A percentile compares a stretch with the other conserved stretches of the same genome.
These are phyloP conservation scores for Candida ortonii DNA, from an alignment of 805 yeast species.

Conservation along the genomic window DNA sequence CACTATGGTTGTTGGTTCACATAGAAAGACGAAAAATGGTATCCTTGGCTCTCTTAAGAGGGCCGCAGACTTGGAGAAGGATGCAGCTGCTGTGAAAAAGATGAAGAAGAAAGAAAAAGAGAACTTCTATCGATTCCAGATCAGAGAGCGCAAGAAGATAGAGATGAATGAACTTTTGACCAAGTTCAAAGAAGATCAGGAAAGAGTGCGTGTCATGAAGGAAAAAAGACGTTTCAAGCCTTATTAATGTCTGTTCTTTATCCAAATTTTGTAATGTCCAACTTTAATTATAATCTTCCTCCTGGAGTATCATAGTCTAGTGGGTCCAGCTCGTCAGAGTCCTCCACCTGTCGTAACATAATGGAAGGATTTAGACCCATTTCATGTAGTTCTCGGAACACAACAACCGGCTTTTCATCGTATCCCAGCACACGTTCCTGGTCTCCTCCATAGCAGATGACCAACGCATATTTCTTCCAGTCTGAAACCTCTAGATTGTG, in stretches of 20 bases:
- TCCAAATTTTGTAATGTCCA: background rate
- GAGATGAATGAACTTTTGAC: conserved; percentile 84
- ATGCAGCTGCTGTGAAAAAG: conserved; percentile 43
- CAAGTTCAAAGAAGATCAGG: conserved; percentile 90
- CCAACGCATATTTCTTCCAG: conserved; percentile 85
- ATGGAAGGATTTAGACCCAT: conserved; percentile 86
- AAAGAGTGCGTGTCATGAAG: conserved; percentile 71
- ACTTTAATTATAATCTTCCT: conserved; percentile 37
- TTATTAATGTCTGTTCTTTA: conserved; percentile 39
- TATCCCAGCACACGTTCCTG: conserved; percentile 78
- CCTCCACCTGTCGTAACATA: conserved; percentile 84
- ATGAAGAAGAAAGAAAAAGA: conserved; percentile 72
- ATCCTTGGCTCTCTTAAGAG: conserved; percentile 50
- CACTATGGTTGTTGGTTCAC: conserved; percentile 83
- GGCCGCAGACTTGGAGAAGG: conserved; percentile 27
- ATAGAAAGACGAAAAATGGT: conserved; percentile 76
- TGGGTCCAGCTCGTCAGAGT: conserved; percentile 31
- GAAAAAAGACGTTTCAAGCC: conserved; percentile 85
- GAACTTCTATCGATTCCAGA: conserved; percentile 95
- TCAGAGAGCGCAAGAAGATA: conserved; percentile 87
- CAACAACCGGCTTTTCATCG: conserved; percentile 84
- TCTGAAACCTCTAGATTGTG: conserved; percentile 76
- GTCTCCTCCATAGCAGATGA: conserved; percentile 89
- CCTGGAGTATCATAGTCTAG: conserved; percentile 38
- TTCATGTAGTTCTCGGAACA: conserved; percentile 81